Percentiles rank a stretch among this genome's conserved stretches.
Conservation (phyloP, 225 moss, liverwort and hornwort species). For the Neckera pumila region DNA sequence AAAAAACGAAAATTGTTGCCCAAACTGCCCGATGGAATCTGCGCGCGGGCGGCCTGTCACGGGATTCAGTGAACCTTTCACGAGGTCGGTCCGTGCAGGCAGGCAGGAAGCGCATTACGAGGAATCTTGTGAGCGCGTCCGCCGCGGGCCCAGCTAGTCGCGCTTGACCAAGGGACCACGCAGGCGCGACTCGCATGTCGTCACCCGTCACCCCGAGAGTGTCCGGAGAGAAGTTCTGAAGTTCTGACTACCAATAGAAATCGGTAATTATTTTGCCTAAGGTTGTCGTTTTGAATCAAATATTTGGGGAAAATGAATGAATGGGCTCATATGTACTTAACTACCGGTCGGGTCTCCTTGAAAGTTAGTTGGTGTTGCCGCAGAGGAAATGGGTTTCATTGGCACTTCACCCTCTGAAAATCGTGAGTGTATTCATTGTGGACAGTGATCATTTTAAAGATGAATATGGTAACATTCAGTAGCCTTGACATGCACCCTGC, state of each 20-base stretch:
- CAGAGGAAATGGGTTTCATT: background rate
- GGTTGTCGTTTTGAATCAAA: background rate
- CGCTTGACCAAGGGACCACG: background rate
- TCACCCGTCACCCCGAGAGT: background rate
- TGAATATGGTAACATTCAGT: too few relatives aligned
- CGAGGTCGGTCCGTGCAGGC: background rate
- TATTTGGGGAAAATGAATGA: background rate
- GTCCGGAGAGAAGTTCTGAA: background rate
- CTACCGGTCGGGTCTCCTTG: too few relatives aligned
- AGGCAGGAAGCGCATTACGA: background rate
- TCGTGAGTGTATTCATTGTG: background rate
- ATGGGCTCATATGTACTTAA: too few relatives aligned
- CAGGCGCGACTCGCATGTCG: background rate
- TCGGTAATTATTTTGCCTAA: background rate
- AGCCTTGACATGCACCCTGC: too few relatives aligned
- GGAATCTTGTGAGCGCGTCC: conserved; percentile 2
- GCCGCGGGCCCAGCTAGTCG: background rate
- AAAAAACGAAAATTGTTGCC: background rate
- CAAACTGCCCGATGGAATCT: background rate
- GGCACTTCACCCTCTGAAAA: background rate
- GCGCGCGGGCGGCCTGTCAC: background rate
- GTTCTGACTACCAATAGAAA: background rate
- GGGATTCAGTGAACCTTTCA: conserved; percentile 17
- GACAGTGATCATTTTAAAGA: background rate
- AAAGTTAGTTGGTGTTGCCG: background rate